Evolutionary conservation across 2,329 filamentous ascomycete species (phyloP), one percentile per base, ranked within the genome.

Genomic region (Cryphonectria radicalis): DNA sequence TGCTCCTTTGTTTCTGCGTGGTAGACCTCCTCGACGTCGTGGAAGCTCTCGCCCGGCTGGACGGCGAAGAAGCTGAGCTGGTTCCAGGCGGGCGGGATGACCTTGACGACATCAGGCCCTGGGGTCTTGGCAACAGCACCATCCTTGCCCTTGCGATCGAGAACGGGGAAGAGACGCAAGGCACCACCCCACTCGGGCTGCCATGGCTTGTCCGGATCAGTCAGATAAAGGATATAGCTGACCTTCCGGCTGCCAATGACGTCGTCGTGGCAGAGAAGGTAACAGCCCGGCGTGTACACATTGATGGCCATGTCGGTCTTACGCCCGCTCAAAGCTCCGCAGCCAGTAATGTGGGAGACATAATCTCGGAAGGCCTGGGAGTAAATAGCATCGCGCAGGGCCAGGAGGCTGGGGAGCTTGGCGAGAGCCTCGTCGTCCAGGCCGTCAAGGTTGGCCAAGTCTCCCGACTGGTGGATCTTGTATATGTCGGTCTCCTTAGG

Each of bases 291-390:
- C 0, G 94, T 98, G 81, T 99, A 99, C 66, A 99, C 91, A 79
- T 99, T 99, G 85, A 99, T 97, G 72, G 96, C 96, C 94, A 99
- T 97, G 82, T 99, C 96, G 25, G 96, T 98, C 86, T 98, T 99
- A 81, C 89, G 89, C 2, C 95, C 96, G 77, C 94, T 97, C 78
- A 99, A 82, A 71, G 93, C 91, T 0, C 96, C 96, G 70, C 94
- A 94, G 72, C 90, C 90, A 19, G 95, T 97, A 78, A 99, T 93
- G 69, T 89, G 86, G 42, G 94, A 93, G 70, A 98, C 89, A 81
- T 97, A 98, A 83, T 93, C 87, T 78, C 96, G 91, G 83, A 99
- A 99, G 3, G 91, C 85, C 71, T 92, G 87, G 42, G 95, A 98
- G 87, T 99, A 99, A 76, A 99, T 86, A 63, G 95, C 93, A 83